Percentiles rank a stretch among this genome's conserved stretches.
Conservation (phyloP, 2,329 filamentous ascomycete species). For the Neofusicoccum umdonicola region DNA sequence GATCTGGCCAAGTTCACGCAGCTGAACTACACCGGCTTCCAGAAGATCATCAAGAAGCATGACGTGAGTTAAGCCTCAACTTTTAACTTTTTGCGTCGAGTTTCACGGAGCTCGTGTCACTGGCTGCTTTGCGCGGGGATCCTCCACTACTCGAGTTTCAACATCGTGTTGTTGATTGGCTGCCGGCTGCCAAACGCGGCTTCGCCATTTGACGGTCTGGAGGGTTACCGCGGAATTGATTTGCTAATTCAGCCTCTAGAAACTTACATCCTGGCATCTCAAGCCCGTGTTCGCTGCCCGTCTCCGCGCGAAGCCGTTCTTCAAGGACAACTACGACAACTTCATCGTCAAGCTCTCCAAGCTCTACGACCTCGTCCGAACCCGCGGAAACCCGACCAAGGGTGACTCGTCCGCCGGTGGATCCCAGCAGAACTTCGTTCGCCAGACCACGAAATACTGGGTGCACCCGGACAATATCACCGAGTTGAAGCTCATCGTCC, state of each 20-base stretch:
- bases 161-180: background rate
- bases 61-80: conserved; percentile 60
- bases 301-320: conserved; percentile 94
- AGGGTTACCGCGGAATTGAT: background rate
- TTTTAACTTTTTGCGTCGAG: background rate
- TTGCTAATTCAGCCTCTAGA: conserved; percentile 51
- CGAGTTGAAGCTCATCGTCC: conserved; percentile 93
- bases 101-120: background rate
- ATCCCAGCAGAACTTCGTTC: conserved; percentile 89
- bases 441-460: conserved; percentile 99
- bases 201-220: background rate
- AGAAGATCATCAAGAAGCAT: conserved; percentile 99
- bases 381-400: conserved; percentile 85
- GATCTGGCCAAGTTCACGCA: conserved; percentile 98
- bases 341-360: conserved; percentile 93
- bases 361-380: conserved; percentile 91
- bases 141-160: background rate
- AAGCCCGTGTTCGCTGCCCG: conserved; percentile 94
- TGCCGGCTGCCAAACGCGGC: background rate
- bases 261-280: conserved; percentile 90
- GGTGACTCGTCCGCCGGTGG: conserved; percentile 91
- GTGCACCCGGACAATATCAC: conserved; percentile 98
- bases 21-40: conserved; percentile 97
- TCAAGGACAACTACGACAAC: conserved; percentile 97
- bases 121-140: background rate